Base-by-base conservation (phyloP, 306 rosid species). In the Oxytropis ochrocephala region DNA sequence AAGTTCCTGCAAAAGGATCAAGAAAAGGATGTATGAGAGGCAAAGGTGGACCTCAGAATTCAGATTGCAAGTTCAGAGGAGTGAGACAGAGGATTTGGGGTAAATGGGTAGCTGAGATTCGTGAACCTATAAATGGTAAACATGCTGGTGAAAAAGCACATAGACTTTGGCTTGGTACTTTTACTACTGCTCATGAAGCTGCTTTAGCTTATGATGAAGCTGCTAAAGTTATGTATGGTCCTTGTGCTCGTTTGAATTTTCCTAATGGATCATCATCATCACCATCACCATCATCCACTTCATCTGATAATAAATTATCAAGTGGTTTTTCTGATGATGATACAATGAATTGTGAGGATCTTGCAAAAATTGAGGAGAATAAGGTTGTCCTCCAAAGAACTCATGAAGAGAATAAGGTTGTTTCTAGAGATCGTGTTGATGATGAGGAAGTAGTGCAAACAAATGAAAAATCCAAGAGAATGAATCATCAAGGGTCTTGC, bases 51-150 rank as follows among this genome's bases (percentile, higher is more conserved):
- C 95, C 97, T n/a, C 83, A 94, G 67, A 94, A 94, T 66, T 84
- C 90, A 1, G 82, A 70, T 33, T 87, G 81, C 73, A 79, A 70
- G 13, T 94, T 72, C 58, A 85, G 99, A 77, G 99, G 99, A 8
- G 97, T 91, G 48, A 76, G 99, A 27, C 96, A 91, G 75, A 88
- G 97, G 84, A 87, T 85, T 81, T 88, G 96, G 97, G 97, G 99
- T 0, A 94, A 89, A 39, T 94, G 99, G 97, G 97, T 91, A 0
- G 86, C 96, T 14, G 99, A 94, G 61, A 94, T 94, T 53, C 81
- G 97, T 0, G 92, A 89, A 64, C 97, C 97, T 0, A 78, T 74
- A 48, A 56, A 59, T 4, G 60, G 71, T 5, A 59, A 52, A 21
- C 68, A 19, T 50, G 75, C 32, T 17, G 52, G 43, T 16, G 70